A percentile compares a stretch with the other conserved stretches of the same genome.
Evolutionary conservation across 257 asterid genomes (phyloP).

Genomic region (Salvia splendens): DNA sequence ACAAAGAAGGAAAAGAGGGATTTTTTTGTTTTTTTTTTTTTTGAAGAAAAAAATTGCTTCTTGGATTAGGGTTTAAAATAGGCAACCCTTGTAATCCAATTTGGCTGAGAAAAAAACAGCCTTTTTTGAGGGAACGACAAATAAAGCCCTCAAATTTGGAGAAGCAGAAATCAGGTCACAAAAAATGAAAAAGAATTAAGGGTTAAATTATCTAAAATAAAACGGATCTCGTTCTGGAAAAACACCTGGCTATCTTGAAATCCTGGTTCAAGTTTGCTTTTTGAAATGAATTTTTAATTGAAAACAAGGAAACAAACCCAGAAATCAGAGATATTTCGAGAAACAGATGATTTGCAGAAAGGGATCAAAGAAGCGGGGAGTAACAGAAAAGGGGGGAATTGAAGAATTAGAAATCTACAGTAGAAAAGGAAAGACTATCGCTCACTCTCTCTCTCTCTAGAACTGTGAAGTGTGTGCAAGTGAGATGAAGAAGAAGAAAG

Average conservation of each 20-base stretch:
- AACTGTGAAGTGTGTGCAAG: slow-evolving; percentile 59
- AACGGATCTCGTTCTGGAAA: slow-evolving; percentile 68
- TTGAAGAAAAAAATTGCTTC: not conserved
- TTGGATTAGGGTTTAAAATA: slow-evolving; percentile 44
- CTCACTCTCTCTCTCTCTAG: slow-evolving; percentile 13
- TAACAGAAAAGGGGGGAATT: slow-evolving; percentile 38
- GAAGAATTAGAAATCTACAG: not conserved
- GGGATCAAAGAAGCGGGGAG: slow-evolving; percentile 80
- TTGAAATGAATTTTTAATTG: not conserved
- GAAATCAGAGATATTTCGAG: slow-evolving; percentile 24
- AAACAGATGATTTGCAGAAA: slow-evolving; percentile 76
- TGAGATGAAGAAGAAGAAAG: slow-evolving; percentile 40
- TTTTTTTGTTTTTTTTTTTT: not conserved
- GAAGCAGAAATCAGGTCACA: slow-evolving; percentile 14
- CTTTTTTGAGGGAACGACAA: slow-evolving; percentile 36
- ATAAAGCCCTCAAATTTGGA: slow-evolving; percentile 36
- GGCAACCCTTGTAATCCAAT: slow-evolving; percentile 35
- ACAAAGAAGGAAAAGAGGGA: not conserved
- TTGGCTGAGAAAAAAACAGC: slow-evolving; percentile 28
- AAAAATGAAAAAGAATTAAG: not conserved
- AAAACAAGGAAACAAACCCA: slow-evolving; percentile 43
- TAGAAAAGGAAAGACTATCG: not conserved
- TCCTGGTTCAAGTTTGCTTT: slow-evolving; percentile 50
- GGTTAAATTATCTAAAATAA: slow-evolving; percentile 8
- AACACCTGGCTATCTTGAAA: slow-evolving; percentile 65